Base-by-base conservation (phyloP, 306 rosid species). In the Trifolium repens region DNA sequence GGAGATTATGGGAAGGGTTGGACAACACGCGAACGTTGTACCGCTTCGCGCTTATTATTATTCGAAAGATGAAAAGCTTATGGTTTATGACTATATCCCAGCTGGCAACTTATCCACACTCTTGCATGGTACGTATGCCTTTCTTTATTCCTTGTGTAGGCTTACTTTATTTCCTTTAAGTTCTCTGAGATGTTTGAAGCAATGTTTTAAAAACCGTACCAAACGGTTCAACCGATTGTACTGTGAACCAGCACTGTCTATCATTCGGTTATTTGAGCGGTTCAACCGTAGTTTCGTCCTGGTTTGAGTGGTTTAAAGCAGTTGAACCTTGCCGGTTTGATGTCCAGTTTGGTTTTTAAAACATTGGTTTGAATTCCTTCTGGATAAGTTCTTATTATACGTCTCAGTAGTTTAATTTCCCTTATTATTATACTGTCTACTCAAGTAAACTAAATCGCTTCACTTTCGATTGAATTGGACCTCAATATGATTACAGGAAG, bases 1-100 rank as follows among this genome's bases (percentile, higher is more conserved):
- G 94, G 92, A 91, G 76, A 66, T 79, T 46, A 84, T 89, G 62
- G 96, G 96, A 81, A 84, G 89, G 74, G 92, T 91, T 66, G 94
- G 89, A 49, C 96, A 84, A 62, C 94, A 91, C 78, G 19, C 87
- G 62, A 89, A 89, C 14, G 88, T 87, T 26, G 80, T 87, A 75
- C 94, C 94, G 3, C 96, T 91, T 60, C 92, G 96, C 3, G 96
- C 96, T 60, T 91, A 91, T 85, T 91, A 91, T 76, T 91, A 91
- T 84, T 91, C 96, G 12, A 91, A 91, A 73, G 96, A 91, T n/a
- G 96, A 91, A 84, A 91, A 91, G 80, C 96, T 91, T 72, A 75
- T 91, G 60, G 96, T 91, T 57, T 89, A 86, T 83, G 96, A 91
- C 72, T 82, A 86, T 78, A 65, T 87, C 80, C 74, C 79, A 0